Conservation (phyloP, 139 green algal genomes). For the Picochlorum sp. region DNA sequence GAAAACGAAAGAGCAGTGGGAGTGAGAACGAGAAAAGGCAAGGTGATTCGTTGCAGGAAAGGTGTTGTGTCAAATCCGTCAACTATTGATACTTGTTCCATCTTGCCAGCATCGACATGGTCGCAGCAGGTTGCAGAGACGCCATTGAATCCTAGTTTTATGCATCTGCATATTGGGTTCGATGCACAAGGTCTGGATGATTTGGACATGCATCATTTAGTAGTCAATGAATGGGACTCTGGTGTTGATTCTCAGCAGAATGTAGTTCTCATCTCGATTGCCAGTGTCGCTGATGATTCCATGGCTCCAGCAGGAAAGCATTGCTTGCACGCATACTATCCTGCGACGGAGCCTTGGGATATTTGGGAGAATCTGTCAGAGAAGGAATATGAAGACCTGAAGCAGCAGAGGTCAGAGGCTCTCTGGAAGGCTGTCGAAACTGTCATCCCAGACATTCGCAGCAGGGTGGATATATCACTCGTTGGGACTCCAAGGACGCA, state of each 20-base stretch:
- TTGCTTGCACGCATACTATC: constrained; percentile 71
- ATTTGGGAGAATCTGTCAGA: constrained; percentile 67
- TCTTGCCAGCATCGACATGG: constrained; percentile 56
- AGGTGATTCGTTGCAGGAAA: not conserved
- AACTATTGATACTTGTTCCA: constrained; percentile 73
- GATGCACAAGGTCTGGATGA: constrained; percentile 56
- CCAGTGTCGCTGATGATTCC: constrained; percentile 61
- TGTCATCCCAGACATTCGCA: constrained; percentile 78
- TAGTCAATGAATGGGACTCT: constrained; percentile 79
- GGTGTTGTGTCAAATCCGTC: constrained; percentile 80
- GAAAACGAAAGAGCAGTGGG: constrained; percentile 58
- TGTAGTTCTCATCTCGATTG: constrained; percentile 84
- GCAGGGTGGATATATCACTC: constrained; percentile 58
- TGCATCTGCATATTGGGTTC: constrained; percentile 95
- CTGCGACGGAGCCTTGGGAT: constrained; percentile 80
- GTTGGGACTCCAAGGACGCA: constrained; percentile 90
- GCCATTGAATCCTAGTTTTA: constrained; percentile 78
- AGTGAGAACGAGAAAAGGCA: constrained; percentile 10
- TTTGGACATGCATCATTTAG: constrained; percentile 94
- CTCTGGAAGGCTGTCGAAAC: constrained; percentile 81
- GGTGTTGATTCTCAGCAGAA: constrained; percentile 79
- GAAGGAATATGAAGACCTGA: constrained; percentile 76
- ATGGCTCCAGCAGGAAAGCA: constrained; percentile 76
- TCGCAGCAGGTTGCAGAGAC: constrained; percentile 31
- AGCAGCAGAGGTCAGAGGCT: constrained; percentile 76